Evolutionary conservation across 129 eudicot genomes (phyloP), one percentile per base, ranked within the genome.

Genomic region (Flaveria linearis): DNA sequence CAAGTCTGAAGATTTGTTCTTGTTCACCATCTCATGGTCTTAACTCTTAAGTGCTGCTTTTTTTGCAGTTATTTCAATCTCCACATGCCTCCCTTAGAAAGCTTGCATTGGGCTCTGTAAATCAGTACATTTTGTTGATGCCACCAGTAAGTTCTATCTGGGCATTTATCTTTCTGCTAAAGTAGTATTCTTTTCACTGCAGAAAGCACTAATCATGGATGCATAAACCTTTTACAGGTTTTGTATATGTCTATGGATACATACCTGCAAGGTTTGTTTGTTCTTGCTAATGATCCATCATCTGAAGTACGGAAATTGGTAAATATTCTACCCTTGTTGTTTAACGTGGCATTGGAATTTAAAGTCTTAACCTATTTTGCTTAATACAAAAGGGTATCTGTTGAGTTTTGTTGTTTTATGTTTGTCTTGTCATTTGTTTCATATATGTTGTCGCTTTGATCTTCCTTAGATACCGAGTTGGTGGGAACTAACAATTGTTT

Each of bases 291-390:
- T 82, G 98, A 94, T 71, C 86, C 97, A 46, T 76, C 91, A 66
- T 76, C 96, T 7, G 98, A 94, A 81, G 97, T 94, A 71, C 97
- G 98, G 85, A 94, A 94, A 82, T 73, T 94, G 98, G 98, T 93
- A 86, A 84, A 87, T 76, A 76, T 16, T 36, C 39, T 57, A 63
- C 60, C n/a, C 23, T 63, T 46, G 9, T 16, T 22, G n/a, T 50
- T 41, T 47, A 33, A 8, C 20, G 26, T 56, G 62, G 28, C 13
- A 3, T 56, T 3, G 28, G 62, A 56, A 5, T 52, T 16, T n/a
- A n/a, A 55, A 14, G 18, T 39, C 39, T 63, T 16, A 30, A 57
- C 55, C 68, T 14, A 14, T 64, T 43, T 75, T 16, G 61, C 49
- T 61, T 74, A 10, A 57, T 52, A 5, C 36, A 72, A 28, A 52